A percentile compares a stretch with the other conserved stretches of the same genome.
These are phyloP conservation scores for Marasmius tenuissimus DNA, from an alignment of 1,284 basidiomycete species.

Conservation along the genomic window DNA sequence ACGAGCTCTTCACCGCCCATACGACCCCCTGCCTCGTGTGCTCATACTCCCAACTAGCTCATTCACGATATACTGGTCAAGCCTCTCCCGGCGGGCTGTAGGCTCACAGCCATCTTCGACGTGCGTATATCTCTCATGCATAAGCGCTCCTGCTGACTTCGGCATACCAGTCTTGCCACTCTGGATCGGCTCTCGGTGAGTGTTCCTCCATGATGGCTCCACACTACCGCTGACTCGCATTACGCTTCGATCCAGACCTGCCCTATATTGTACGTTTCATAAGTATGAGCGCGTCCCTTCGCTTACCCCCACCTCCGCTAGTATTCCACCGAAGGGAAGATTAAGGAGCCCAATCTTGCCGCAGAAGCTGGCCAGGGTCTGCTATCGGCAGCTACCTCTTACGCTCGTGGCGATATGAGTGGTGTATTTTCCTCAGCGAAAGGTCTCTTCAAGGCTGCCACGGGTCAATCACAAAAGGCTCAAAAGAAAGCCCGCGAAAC, in stretches of 20 bases:
- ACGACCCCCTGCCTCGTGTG: background rate
- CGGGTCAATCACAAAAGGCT: slow-evolving; percentile 54
- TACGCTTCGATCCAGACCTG: slow-evolving; percentile 40
- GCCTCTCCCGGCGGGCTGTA: slow-evolving; percentile 79
- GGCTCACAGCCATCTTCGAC: slow-evolving; percentile 88
- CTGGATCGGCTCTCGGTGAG: slow-evolving; percentile 64
- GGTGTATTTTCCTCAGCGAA: slow-evolving; percentile 65
- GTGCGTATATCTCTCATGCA: slow-evolving; percentile 36
- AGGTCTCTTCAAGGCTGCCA: slow-evolving; percentile 48
- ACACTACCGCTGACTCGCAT: background rate
- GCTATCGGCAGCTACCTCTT: slow-evolving; percentile 67
- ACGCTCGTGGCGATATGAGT: slow-evolving; percentile 75
- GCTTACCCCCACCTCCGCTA: slow-evolving; percentile 21
- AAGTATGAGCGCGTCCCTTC: background rate
- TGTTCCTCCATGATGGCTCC: slow-evolving; percentile 5
- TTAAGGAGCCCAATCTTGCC: slow-evolving; percentile 89
- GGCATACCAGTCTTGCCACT: slow-evolving; percentile 57
- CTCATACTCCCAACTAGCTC: slow-evolving; percentile 34
- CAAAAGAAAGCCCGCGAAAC: slow-evolving; percentile 65
- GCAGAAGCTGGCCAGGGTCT: slow-evolving; percentile 78
- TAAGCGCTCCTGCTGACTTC: background rate
- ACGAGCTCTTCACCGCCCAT: slow-evolving; percentile 25
- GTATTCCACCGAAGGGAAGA: slow-evolving; percentile 91
- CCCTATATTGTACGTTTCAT: slow-evolving; percentile 52
- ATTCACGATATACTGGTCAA: slow-evolving; percentile 76